Evolutionary conservation across 805 yeast genomes (phyloP).

Genomic region (Pichia phayaonensis): DNA sequence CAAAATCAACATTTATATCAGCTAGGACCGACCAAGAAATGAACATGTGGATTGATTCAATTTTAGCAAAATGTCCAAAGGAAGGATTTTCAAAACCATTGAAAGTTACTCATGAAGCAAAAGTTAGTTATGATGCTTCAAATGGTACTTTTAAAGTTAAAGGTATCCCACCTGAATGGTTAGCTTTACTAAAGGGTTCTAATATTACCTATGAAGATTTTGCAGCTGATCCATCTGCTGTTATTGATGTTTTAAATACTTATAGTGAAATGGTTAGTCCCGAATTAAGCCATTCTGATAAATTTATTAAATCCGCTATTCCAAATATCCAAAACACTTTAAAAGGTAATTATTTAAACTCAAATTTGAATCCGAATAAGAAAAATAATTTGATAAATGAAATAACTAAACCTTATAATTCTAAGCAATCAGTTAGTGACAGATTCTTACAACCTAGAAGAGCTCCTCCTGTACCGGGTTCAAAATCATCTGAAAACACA

Average conservation of each 20-base stretch:
- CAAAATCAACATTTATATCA: constrained; percentile 64
- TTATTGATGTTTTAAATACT: constrained; percentile 52
- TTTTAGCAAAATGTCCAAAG: constrained; percentile 65
- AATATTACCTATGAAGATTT: constrained; percentile 56
- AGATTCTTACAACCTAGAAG: constrained; percentile 28
- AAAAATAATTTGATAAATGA: constrained; percentile 17
- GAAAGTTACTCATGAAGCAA: constrained; percentile 90
- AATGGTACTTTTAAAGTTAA: constrained; percentile 50
- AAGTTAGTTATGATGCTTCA: constrained; percentile 79
- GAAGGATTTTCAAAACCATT: constrained; percentile 79
- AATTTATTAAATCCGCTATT: constrained; percentile 2
- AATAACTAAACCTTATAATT: constrained; percentile 26
- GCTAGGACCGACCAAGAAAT: constrained; percentile 74
- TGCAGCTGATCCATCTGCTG: constrained; percentile 58
- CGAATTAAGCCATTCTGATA: constrained; percentile 21
- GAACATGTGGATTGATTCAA: constrained; percentile 86
- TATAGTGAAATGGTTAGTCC: constrained; percentile 38
- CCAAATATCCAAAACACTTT: constrained; percentile 1
- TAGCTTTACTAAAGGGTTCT: constrained; percentile 46
- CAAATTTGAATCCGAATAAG: background rate
- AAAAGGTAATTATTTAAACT: background rate
- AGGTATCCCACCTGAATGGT: constrained; percentile 49
- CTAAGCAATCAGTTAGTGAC: constrained; percentile 9
- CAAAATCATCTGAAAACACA: background rate
- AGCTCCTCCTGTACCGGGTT: constrained; percentile 28